A percentile compares a stretch with the other conserved stretches of the same genome.
phyloP scores from a whole-genome alignment of 2,329 filamentous ascomycete species.

The Scedosporium apiospermum region DNA sequence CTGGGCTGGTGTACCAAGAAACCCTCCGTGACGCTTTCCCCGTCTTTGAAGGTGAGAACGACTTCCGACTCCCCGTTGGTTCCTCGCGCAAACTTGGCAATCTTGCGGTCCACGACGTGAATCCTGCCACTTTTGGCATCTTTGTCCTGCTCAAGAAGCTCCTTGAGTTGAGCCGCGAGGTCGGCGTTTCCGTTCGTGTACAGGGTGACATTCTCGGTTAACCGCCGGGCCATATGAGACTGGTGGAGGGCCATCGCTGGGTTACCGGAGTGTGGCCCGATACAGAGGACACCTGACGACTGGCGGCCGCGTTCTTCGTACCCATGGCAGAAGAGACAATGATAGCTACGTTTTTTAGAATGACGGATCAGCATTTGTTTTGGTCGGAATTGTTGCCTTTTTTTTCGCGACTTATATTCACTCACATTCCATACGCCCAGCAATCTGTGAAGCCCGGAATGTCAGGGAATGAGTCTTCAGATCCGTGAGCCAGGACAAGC shows the following conservation, averaged over 20 bases:
- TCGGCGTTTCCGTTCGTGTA: conserved; percentile 38
- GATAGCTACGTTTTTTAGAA: conserved; percentile 28
- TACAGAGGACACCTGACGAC: conserved; percentile 36
- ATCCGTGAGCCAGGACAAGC: conserved; percentile 45
- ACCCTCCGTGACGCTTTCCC: conserved; percentile 22
- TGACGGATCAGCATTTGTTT: no score
- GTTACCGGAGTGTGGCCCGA: conserved; percentile 21
- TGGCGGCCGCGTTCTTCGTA: conserved; percentile 43
- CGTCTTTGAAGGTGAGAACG: conserved; percentile 29
- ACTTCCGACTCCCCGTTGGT: conserved; percentile 17
- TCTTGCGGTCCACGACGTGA: conserved; percentile 24
- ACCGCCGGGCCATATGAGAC: conserved; percentile 30
- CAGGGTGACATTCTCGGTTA: conserved; percentile 34
- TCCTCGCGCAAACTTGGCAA: conserved; percentile 20
- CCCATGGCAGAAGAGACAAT: conserved; percentile 52
- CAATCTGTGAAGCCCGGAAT: conserved; percentile 45
- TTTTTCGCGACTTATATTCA: conserved; percentile 5
- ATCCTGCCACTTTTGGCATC: conserved; percentile 13
- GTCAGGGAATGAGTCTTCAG: conserved; percentile 37
- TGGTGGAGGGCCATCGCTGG: conserved; percentile 22
- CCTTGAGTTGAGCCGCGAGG: conserved; percentile 19
- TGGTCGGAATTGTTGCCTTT: background rate
- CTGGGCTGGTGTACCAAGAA: conserved; percentile 26
- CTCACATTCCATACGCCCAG: conserved; percentile 43
- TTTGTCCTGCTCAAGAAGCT: conserved; percentile 19